phyloP scores from a whole-genome alignment of 306 rosid species.

The Quercus mongolica region DNA sequence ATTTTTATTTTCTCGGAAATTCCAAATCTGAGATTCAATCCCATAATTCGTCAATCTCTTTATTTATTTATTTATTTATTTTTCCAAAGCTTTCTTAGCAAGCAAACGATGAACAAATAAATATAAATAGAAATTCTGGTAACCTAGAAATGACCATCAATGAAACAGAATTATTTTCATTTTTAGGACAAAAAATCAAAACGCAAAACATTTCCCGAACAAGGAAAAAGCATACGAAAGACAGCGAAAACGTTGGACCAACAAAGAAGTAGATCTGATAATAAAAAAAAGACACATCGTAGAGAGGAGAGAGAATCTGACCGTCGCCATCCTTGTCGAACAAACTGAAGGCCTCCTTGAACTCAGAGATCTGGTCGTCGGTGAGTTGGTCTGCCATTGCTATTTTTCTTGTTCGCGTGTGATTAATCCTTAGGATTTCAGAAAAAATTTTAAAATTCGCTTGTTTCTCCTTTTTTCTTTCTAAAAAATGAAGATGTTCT shows the following conservation, averaged over 20 bases:
- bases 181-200: neutral
- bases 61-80: too few relatives aligned
- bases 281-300: neutral
- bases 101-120: neutral
- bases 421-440: too few relatives aligned
- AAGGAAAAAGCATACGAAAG: neutral
- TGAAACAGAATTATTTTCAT: neutral
- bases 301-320: slow-evolving; percentile 23
- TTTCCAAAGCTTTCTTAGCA: neutral
- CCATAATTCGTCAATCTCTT: neutral
- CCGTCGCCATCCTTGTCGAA: slow-evolving; percentile 88
- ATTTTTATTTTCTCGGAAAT: neutral
- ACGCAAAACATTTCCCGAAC: too few relatives aligned
- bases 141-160: neutral
- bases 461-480: too few relatives aligned
- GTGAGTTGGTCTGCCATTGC: slow-evolving; percentile 82
- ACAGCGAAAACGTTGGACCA: neutral
- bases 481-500: too few relatives aligned
- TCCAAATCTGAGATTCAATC: neutral
- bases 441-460: too few relatives aligned
- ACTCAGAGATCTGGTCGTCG: slow-evolving; percentile 84
- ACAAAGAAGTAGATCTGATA: neutral
- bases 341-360: slow-evolving; percentile 82
- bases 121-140: too few relatives aligned
- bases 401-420: neutral